Base-by-base conservation (phyloP, 164 flowering plant species). In the grape (Vitis vinifera) region DNA sequence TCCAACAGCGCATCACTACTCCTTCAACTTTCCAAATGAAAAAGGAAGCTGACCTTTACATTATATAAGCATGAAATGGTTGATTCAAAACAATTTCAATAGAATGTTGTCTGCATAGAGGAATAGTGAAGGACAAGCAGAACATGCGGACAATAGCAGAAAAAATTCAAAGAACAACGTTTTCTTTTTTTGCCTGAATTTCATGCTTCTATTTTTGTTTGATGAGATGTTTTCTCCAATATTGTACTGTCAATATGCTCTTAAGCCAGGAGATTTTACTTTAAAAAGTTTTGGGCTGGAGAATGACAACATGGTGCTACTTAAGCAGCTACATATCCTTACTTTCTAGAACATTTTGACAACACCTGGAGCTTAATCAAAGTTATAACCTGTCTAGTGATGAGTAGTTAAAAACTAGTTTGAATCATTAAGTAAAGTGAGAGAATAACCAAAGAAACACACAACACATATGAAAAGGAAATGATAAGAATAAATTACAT, bases 401-500 rank as follows among this genome's bases (percentile, higher is more conserved):
- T 10, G 13, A 52, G 59, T 47, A 50, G 3, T 11, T 51, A n/a
- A 10, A 3, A 27, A 31, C 12, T 17, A 14, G 3, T 31, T 16
- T 10, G 9, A 10, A 12, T 9, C 23, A 48, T 4, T 17, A 31
- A 31, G n/a, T 17, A 14, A 16, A 1, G 59, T 23, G 29, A 14
- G 31, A 27, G 60, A 47, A 62, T 37, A 49, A 11, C 4, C 51
- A 31, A 47, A 44, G 50, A 51, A 47, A 65, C 15, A 65, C 16
- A 10, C 31, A 17, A 60, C 8, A 55, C 14, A 60, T 47, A 51
- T 62, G 23, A 67, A 14, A 30, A 16, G 58, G 30, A 15, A 9
- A 31, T 17, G 51, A 65, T 4, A 53, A 68, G 51, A 71, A 55
- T 50, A 50, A 59, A 68, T 87, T 91, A 95, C 99, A 83, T 85